A percentile compares a stretch with the other conserved stretches of the same genome.
Conservation (phyloP, 176 grass and related monocot species). For the Lolium rigidum region DNA sequence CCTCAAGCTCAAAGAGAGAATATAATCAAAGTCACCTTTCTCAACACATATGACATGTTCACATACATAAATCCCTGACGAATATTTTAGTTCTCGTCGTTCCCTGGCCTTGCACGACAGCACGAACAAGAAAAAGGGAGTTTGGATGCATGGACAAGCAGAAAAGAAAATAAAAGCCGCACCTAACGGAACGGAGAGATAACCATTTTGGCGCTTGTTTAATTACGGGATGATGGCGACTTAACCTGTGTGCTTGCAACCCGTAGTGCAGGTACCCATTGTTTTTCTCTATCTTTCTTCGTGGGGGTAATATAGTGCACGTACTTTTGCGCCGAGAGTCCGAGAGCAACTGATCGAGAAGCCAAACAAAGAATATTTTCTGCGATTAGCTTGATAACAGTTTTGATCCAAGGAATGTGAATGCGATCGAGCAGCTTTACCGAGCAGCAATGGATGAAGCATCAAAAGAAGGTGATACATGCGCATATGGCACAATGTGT, state of each 20-base stretch:
- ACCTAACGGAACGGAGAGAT: not conserved
- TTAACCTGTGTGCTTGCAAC: not conserved
- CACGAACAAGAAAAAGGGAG: not conserved
- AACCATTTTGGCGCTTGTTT: slow-evolving; percentile 39
- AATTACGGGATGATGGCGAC: slow-evolving; percentile 34
- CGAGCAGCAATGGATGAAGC: slow-evolving; percentile 5
- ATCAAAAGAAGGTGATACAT: slow-evolving; percentile 30
- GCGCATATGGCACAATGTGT: slow-evolving; percentile 5
- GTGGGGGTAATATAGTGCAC: not conserved
- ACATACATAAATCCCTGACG: not conserved
- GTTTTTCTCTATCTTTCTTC: not conserved
- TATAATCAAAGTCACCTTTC: not conserved
- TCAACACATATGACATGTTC: not conserved
- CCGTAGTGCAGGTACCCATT: not conserved
- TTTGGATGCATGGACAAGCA: not conserved
- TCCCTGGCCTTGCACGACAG: not conserved
- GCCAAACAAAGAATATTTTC: not conserved
- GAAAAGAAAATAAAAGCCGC: not conserved
- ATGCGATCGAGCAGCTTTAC: slow-evolving; percentile 42
- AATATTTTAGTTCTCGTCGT: not conserved
- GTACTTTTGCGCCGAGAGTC: not conserved
- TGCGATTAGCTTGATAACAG: not conserved
- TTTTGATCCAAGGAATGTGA: not conserved
- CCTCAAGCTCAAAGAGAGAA: slow-evolving; percentile 6
- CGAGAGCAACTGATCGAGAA: slow-evolving; percentile 28